Evolutionary conservation across 2,329 filamentous ascomycete genomes (phyloP).

Genomic region (Pestalotiopsis sp.): DNA sequence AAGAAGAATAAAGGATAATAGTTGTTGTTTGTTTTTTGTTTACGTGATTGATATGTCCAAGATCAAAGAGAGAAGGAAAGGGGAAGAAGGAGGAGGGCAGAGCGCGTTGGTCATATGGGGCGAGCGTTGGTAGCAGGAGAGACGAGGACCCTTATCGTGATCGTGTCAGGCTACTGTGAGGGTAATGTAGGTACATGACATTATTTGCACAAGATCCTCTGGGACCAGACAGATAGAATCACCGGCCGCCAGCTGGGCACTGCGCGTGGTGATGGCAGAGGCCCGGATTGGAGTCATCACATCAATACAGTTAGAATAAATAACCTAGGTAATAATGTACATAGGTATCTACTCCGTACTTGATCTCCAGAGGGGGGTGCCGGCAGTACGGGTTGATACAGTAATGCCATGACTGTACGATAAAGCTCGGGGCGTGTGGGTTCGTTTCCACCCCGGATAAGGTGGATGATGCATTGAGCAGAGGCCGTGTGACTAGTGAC

Average conservation of each 20-base stretch:
- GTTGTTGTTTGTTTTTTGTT: constrained; percentile 5
- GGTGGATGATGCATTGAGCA: constrained; percentile 8
- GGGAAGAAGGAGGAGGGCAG: background rate
- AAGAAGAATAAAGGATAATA: background rate
- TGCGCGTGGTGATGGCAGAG: constrained; percentile 1
- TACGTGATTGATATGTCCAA: background rate
- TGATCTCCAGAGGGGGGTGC: background rate
- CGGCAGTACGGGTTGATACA: background rate
- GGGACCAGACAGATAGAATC: background rate
- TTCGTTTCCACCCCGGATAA: background rate
- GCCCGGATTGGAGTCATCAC: background rate
- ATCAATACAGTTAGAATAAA: background rate
- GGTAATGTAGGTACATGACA: background rate
- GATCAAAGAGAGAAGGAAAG: background rate
- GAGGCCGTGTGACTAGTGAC: constrained; percentile 15
- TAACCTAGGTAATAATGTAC: background rate
- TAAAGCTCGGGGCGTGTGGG: constrained; percentile 13
- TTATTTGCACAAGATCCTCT: background rate
- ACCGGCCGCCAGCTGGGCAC: constrained; percentile 7
- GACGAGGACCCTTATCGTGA: constrained; percentile 10
- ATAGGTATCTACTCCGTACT: background rate
- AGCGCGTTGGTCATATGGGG: constrained; percentile 10
- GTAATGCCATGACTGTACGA: background rate
- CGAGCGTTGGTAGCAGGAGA: background rate
- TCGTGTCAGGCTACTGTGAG: constrained; percentile 13